A percentile compares a stretch with the other conserved stretches of the same genome.
phyloP scores from a whole-genome alignment of 306 rosid species.

The Arachis stenosperma region DNA sequence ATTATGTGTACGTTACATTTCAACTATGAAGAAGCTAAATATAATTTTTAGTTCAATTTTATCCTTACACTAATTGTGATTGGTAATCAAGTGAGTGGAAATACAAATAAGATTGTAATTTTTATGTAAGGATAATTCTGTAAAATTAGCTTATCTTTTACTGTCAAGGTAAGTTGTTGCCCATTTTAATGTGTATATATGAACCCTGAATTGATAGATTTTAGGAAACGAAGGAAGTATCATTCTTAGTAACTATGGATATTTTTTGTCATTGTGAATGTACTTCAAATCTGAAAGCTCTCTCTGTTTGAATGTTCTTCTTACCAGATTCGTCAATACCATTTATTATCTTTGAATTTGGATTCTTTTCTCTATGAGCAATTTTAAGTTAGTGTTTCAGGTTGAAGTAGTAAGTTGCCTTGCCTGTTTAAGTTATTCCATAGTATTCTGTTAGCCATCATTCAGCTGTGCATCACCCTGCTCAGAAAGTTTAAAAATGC shows the following conservation, averaged over 20 bases:
- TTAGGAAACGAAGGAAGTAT: background rate
- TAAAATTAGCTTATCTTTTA: too few species aligned
- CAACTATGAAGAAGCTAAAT: too few species aligned
- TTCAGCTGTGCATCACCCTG: background rate
- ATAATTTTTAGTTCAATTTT: too few species aligned
- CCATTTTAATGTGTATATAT: too few species aligned
- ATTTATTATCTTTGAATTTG: background rate
- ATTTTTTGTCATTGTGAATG: background rate
- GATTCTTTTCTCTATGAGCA: slow-evolving; percentile 15
- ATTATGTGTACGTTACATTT: too few species aligned
- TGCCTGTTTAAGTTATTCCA: slow-evolving; percentile 15
- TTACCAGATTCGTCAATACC: background rate
- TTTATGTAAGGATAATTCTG: too few species aligned
- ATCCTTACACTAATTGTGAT: too few species aligned
- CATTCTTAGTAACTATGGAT: background rate
- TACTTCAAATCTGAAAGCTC: background rate
- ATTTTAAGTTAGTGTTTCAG: background rate
- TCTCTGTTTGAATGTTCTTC: slow-evolving; percentile 16
- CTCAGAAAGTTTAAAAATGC: background rate
- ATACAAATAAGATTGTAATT: too few species aligned
- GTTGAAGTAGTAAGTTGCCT: background rate
- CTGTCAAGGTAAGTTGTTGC: too few species aligned
- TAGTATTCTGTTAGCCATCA: background rate
- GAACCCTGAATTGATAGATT: too few species aligned
- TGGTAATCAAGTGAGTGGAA: too few species aligned